Evolutionary conservation across 768 basidiomycete genomes (phyloP), one percentile per base, ranked within the genome.

Genomic region (Mycena venus): DNA sequence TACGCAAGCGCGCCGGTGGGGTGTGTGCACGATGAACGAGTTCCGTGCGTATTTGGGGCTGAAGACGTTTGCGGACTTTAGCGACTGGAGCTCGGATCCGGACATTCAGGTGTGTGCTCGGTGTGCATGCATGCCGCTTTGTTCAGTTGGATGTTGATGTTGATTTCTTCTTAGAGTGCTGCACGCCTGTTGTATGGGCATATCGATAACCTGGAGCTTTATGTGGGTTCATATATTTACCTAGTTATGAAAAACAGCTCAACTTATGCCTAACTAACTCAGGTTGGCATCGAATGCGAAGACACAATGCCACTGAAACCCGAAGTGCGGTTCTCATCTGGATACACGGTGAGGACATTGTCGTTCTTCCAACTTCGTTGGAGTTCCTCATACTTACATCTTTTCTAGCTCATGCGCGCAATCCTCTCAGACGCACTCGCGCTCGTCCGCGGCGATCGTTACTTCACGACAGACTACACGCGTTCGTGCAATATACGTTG

Each of bases 281-380:
- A 66, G 64, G 74, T 79, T 38, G 85, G 84, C 17, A 69, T 82
- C 49, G 79, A 81, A 72, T 90, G 89, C 6, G 92, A 92, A 76
- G 85, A 90, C 70, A 81, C 89, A 10, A 92, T 92, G 80, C 79
- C 80, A 1, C 82, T 87, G 7, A 84, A 84, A 40, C 85, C 86
- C 1, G 92, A 90, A 4, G 86, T 89, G 38, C 15, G 91, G 89
- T 60, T 80, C 89, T 89, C 90, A 77, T 90, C 90, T 5, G 91
- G 91, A 29, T 92, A 89, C 79, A 93, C 92, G 3, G 81, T 81
- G 56, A 32, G 78, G 65, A 36, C 38, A 7, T 4, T 49, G 49
- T 23, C 34, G 6, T 68, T 34, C 23, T 11, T 32, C 34, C 34
- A 11, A 25, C 4, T 31, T 44, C 36, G 27, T 25, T 36, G 4